A percentile compares a stretch with the other conserved stretches of the same genome.
Evolutionary conservation across 1,139 yeast genomes (phyloP).

Genomic region (Yamadazyma dushanensis): DNA sequence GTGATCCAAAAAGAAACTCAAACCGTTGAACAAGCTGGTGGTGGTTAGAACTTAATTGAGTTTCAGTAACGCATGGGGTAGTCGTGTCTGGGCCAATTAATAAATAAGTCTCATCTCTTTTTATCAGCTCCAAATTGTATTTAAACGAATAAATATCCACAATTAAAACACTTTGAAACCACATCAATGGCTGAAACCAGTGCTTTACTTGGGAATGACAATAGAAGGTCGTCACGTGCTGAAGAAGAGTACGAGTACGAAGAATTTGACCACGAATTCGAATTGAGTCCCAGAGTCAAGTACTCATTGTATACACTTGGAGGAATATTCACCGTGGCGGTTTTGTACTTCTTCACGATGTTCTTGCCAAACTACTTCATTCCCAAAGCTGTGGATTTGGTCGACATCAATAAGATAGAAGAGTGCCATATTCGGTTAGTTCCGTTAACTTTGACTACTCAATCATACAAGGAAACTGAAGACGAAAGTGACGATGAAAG

Average conservation of each 20-base stretch:
- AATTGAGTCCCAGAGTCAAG: constrained; percentile 19
- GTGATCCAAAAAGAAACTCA: constrained; percentile 66
- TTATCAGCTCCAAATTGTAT: too few species aligned
- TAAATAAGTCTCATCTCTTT: constrained; percentile 2
- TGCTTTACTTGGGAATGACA: constrained; percentile 11
- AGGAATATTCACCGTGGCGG: constrained; percentile 18
- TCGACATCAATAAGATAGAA: constrained; percentile 27
- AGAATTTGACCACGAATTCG: constrained; percentile 18
- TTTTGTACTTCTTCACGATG: constrained; percentile 33
- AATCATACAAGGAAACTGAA: not conserved
- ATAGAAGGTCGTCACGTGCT: constrained; percentile 1
- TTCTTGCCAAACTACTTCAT: constrained; percentile 36
- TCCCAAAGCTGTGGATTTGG: constrained; percentile 31
- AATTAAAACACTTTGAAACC: too few species aligned
- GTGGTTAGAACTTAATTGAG: constrained; percentile 29
- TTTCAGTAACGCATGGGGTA: not conserved
- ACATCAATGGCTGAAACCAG: constrained; percentile 18
- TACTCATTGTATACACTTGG: constrained; percentile 16
- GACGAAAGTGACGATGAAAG: constrained; percentile 3
- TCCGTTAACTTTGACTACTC: not conserved
- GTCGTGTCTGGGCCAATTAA: not conserved
- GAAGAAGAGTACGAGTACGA: constrained; percentile 15
- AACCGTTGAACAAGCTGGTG: constrained; percentile 50
- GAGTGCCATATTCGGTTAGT: constrained; percentile 24
- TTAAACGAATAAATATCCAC: too few species aligned